phyloP scores from a whole-genome alignment of 2,329 filamentous ascomycete species.

The Trichoderma sp. region DNA sequence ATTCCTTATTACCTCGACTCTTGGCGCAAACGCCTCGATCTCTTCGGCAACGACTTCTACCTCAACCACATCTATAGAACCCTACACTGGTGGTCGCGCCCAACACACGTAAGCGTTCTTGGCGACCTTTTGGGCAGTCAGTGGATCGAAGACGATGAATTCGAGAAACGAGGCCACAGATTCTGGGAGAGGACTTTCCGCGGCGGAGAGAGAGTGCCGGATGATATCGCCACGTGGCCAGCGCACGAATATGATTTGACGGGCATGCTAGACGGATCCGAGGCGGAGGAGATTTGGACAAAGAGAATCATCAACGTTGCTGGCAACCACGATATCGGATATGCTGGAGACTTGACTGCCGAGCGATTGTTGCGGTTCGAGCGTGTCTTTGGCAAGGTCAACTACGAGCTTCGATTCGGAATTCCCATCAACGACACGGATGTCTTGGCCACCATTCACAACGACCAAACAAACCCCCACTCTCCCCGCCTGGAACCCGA shows the following conservation, averaged over 20 bases:
- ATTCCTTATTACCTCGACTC: constrained; percentile 64
- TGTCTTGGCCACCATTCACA: constrained; percentile 40
- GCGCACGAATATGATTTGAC: constrained; percentile 48
- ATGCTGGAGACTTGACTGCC: constrained; percentile 84
- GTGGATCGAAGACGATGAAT: constrained; percentile 87
- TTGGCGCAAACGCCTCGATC: constrained; percentile 75
- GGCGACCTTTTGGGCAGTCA: constrained; percentile 93
- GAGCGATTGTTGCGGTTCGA: constrained; percentile 78
- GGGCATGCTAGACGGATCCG: constrained; percentile 45
- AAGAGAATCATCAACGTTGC: constrained; percentile 80
- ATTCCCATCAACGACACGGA: constrained; percentile 46
- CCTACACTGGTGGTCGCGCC: constrained; percentile 76
- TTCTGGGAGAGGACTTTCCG: constrained; percentile 81
- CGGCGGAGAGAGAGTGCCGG: constrained; percentile 62
- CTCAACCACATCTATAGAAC: constrained; percentile 88
- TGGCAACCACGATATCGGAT: constrained; percentile 96
- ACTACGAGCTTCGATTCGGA: constrained; percentile 82
- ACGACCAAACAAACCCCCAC: constrained; percentile 42
- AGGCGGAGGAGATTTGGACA: constrained; percentile 60
- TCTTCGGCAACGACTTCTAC: constrained; percentile 93
- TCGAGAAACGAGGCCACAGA: constrained; percentile 65
- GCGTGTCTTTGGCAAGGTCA: constrained; percentile 76
- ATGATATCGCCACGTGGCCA: constrained; percentile 51
- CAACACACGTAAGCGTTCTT: constrained; percentile 84
- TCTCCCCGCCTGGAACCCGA: constrained; percentile 58